Evolutionary conservation across 441 rosid species (phyloP), one percentile per base, ranked within the genome.

Genomic region (Populus tomentosa): DNA sequence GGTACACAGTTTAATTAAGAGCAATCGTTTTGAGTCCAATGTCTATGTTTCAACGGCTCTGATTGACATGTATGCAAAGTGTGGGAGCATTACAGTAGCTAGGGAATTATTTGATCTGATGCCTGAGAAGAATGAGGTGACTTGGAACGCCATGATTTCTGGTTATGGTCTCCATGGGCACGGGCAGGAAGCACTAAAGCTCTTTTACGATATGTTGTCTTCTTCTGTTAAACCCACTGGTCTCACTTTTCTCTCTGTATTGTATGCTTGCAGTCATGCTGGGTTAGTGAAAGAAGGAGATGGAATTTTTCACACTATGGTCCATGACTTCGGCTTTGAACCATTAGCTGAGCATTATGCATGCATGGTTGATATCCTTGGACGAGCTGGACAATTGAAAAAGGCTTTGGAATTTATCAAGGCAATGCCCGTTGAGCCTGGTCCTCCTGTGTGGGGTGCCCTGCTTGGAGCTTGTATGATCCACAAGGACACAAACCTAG

Each of bases 71-170:
- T 89, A 91, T 82, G 92, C 96, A 2, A 93, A 93, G 80, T 91
- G 97, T 66, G 96, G 97, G 73, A 91, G 88, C 86, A 86, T 90
- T 73, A 85, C 7, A 16, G 91, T 88, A 86, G 93, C 97, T 72
- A 87, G 86, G 11, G 71, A 68, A 65, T 80, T 91, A 80, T 93
- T 93, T 85, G 86, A 91, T 71, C 76, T 21, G 61, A 86, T 86
- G 82, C 84, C 87, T 0, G 84, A 82, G 83, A 93, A 88, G 86
- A 90, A 90, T 80, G 94, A 83, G 76, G 93, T 93, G 38, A 91
- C 97, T 76, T 93, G 97, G 97, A 93, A 93, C 77, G 85, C 96
- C 20, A 91, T 93, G 89, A 93, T 93, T 76, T 88, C 89, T 6
- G 91, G 93, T 67, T 93, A 90, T 81, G 93, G 96, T 70, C 91